These are phyloP conservation scores for Echites panduratus DNA, from an alignment of 257 asterid genomes.

Conservation along the genomic window DNA sequence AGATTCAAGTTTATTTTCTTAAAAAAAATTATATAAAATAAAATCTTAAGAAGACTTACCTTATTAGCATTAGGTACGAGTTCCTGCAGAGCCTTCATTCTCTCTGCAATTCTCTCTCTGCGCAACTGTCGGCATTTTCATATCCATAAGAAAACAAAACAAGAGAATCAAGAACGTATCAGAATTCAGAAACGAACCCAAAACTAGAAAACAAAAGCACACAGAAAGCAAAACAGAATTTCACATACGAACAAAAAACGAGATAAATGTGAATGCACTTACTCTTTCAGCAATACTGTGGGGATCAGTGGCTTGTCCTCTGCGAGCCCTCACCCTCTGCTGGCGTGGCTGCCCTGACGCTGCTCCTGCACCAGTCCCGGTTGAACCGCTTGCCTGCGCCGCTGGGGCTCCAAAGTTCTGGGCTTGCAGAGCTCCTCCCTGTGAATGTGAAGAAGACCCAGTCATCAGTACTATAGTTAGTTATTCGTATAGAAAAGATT, in stretches of 20 bases:
- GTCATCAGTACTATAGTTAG: background rate
- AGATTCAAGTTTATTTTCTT: no score
- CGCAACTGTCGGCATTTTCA: constrained; percentile 62
- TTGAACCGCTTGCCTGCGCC: constrained; percentile 48
- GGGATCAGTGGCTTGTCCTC: constrained; percentile 99
- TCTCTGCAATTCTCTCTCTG: constrained; percentile 97
- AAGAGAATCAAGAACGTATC: constrained; percentile 9
- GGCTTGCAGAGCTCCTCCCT: constrained; percentile 26
- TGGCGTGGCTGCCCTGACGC: constrained; percentile 70
- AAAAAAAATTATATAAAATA: background rate
- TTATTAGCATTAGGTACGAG: constrained; percentile 90
- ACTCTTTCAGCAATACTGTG: constrained; percentile 98
- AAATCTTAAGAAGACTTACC: constrained; percentile 30
- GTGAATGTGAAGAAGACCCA: background rate
- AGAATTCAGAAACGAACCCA: constrained; percentile 20
- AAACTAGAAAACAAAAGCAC: constrained; percentile 4
- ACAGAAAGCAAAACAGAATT: background rate
- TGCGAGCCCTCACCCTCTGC: constrained; percentile 89
- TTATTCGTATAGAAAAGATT: background rate
- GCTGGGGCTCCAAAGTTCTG: constrained; percentile 40
- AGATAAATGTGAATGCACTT: constrained; percentile 17
- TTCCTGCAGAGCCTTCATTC: constrained; percentile 90
- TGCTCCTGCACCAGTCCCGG: constrained; percentile 35
- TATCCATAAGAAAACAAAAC: constrained; percentile 15
- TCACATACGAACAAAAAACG: background rate